Percentiles rank a stretch among this genome's conserved stretches.
Evolutionary conservation across 2,329 filamentous ascomycete species (phyloP).

Genomic region (Cladosporium sp.): DNA sequence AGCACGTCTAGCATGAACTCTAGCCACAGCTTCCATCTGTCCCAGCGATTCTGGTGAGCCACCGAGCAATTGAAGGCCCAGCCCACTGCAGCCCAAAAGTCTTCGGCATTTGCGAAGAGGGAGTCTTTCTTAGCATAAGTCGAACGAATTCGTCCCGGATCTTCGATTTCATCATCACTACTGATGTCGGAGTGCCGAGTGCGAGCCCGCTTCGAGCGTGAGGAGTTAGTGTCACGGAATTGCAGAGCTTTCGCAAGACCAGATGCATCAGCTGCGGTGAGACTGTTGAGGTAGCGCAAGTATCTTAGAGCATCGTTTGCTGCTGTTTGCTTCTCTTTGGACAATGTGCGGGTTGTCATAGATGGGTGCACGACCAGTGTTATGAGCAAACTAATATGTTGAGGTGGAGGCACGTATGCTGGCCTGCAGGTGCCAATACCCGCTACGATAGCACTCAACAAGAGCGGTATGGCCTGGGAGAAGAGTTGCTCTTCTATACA

Average conservation of each 20-base stretch:
- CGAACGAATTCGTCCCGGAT: constrained; percentile 52
- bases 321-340: constrained; percentile 57
- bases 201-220: constrained; percentile 18
- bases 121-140: constrained; percentile 61
- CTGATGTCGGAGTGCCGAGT: constrained; percentile 28
- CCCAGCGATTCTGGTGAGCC: constrained; percentile 69
- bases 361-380: constrained; percentile 79
- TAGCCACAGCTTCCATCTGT: constrained; percentile 75
- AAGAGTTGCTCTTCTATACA: constrained; percentile 71
- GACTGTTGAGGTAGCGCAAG: constrained; percentile 61
- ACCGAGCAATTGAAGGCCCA: constrained; percentile 93
- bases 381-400: constrained; percentile 70
- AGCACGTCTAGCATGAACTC: constrained; percentile 74
- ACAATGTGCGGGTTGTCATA: constrained; percentile 68
- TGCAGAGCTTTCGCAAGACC: constrained; percentile 67
- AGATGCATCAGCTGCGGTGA: constrained; percentile 67
- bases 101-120: constrained; percentile 70
- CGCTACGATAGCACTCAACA: constrained; percentile 59
- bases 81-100: constrained; percentile 84
- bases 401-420: constrained; percentile 63
- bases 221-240: constrained; percentile 45
- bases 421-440: constrained; percentile 45
- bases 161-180: constrained; percentile 27
- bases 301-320: constrained; percentile 65
- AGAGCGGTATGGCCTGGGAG: constrained; percentile 45